Evolutionary conservation across 352 stramenopile species (phyloP), one percentile per base, ranked within the genome.

Genomic region (Phytophthora pini): DNA sequence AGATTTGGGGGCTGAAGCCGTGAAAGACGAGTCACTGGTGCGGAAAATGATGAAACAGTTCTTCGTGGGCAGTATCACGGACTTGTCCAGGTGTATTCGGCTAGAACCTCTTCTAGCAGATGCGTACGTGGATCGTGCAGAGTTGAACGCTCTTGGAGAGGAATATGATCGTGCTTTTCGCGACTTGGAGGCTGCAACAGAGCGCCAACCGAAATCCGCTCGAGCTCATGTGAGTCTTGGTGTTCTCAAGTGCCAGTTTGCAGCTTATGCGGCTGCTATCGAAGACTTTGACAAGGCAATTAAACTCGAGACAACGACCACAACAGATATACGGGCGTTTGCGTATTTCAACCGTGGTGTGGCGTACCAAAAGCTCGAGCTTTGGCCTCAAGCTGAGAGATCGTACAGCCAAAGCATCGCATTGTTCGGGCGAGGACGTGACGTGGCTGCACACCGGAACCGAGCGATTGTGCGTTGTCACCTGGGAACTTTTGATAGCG

Each of bases 191-290:
- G 68, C 68, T 2, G 85, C 85, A 8, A 73, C 88, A 5, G 71
- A 85, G 17, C 68, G 73, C 3, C 76, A 92, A 22, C 79, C 76
- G 0, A 80, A 78, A 38, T 81, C 73, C 22, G 70, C 73, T 27
- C 76, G 84, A 17, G 83, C 85, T 22, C 70, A 85, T 32, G 60
- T 92, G 41, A 89, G 84, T 57, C 41, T 84, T 4, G 85, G 85
- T 24, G 72, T 93, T n/a, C 68, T 93, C n/a, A 89, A 93, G 52
- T 91, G 85, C 17, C 83, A 89, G n/a, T 90, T 93, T 47, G 57
- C 68, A 15, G 72, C 73, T 4, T 90, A 84, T 46, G 82, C 85
- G 2, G 51, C 83, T 2, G 83, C 83, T 32, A 91, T 93, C 39
- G 71, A 68, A 13, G 80, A 90, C 54, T 93, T 90, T 57, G 85